Conservation (phyloP, 2,329 filamentous ascomycete species). For the Pseudogymnoascus sp. region DNA sequence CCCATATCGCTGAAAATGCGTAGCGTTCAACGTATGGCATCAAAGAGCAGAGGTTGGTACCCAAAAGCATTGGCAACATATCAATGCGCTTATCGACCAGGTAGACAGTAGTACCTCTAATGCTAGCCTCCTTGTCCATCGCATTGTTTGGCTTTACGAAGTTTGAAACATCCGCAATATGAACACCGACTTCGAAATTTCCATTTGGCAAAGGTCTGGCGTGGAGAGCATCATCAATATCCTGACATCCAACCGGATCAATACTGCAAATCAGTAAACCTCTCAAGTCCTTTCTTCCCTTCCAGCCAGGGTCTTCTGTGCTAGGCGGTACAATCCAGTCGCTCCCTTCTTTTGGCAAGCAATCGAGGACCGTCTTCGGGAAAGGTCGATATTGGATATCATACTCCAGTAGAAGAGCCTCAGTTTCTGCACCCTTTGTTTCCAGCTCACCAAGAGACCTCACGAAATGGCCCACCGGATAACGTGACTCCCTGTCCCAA, state of each 20-base stretch:
- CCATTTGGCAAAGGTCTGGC: slow-evolving; percentile 79
- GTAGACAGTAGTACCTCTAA: slow-evolving; percentile 93
- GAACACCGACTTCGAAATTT: slow-evolving; percentile 92
- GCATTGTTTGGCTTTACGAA: slow-evolving; percentile 96
- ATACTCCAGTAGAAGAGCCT: slow-evolving; percentile 87
- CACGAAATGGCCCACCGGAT: slow-evolving; percentile 89
- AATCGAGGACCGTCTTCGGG: slow-evolving; percentile 90
- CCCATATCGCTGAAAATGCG: slow-evolving; percentile 82
- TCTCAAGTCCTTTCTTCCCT: slow-evolving; percentile 73
- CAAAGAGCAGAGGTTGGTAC: slow-evolving; percentile 90
- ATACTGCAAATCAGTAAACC: slow-evolving; percentile 92
- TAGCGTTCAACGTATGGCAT: slow-evolving; percentile 97
- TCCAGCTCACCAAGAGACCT: slow-evolving; percentile 88
- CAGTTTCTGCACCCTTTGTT: slow-evolving; percentile 95
- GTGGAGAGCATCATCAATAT: slow-evolving; percentile 96
- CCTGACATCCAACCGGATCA: slow-evolving; percentile 89
- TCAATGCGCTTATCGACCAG: slow-evolving; percentile 98
- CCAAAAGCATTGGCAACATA: slow-evolving; percentile 94
- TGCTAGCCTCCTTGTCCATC: slow-evolving; percentile 92
- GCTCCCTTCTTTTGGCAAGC: slow-evolving; percentile 82
- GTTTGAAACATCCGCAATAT: slow-evolving; percentile 98
- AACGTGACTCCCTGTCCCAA: slow-evolving; percentile 89
- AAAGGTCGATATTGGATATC: slow-evolving; percentile 98
- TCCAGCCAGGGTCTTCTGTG: slow-evolving; percentile 78
- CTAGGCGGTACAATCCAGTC: slow-evolving; percentile 86